Base-by-base conservation (phyloP, 2,329 filamentous ascomycete genomes). In the Drechslera avenae region DNA sequence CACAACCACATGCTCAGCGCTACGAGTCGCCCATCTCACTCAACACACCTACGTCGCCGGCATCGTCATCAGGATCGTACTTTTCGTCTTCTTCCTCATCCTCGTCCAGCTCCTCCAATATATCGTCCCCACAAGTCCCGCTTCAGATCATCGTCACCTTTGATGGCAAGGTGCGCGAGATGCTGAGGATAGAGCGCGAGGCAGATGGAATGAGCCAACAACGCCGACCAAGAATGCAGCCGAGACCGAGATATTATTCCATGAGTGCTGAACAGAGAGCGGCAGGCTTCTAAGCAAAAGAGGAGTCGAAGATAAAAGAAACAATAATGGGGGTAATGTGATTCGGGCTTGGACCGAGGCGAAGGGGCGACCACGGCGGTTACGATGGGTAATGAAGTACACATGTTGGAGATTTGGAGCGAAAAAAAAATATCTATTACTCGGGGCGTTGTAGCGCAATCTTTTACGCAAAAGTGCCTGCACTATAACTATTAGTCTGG, bases 61-160 rank as follows among this genome's bases (percentile, higher is more conserved):
- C 54, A 23, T 46, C 54, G n/a, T 44, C 40, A 12, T 23, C 37
- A 16, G 26, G 36, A 28, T 10, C 9, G 4, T 28, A 28, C 26
- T 28, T 28, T 13, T 23, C 2, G 34, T 30, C 14, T 51, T 44
- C 9, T 39, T 45, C 49, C 51, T 56, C 14, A 28, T 36, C 17
- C 10, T 28, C 26, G 7, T 53, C 54, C 18, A 50, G 47, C 26
- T 28, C 26, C 26, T 28, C 26, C 26, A 28, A 8, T 5, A 28
- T 28, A 10, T 28, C 26, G 4, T 28, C 26, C 14, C 63, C 63
- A 10, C 60, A 53, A n/a, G 36, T 66, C 8, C 63, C 63, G 9
- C 52, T 62, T 8, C 63, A 65, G 19, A 66, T 66, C 43, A 62
- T 66, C 43, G 63, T 66, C 9, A 66, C 63, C 0, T 66, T 66